These are phyloP conservation scores for Trichoderma pleuroti DNA, from an alignment of 2,329 filamentous ascomycete species.

Conservation along the genomic window DNA sequence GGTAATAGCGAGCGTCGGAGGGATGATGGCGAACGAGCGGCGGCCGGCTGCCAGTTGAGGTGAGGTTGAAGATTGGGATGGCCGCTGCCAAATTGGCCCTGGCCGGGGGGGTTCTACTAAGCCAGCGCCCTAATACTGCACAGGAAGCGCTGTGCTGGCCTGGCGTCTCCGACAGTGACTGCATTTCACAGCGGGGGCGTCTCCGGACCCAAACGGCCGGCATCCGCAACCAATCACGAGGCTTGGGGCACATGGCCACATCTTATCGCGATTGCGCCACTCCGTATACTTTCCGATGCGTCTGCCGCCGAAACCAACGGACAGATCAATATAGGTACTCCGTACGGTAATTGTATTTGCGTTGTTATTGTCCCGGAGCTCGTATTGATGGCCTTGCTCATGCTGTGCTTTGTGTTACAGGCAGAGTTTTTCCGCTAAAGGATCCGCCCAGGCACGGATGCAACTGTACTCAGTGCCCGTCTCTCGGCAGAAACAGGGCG, in stretches of 20 bases:
- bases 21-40: conserved; percentile 12
- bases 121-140: background rate
- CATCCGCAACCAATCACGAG: conserved; percentile 15
- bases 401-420: background rate
- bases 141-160: background rate
- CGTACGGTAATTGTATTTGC: background rate
- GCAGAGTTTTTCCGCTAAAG: too few relatives aligned
- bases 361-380: background rate
- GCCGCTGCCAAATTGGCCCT: background rate
- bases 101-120: background rate
- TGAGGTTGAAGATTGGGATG: conserved; percentile 1
- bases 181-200: conserved; percentile 14
- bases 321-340: background rate
- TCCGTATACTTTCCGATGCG: background rate
- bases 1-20: background rate
- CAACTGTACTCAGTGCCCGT: background rate
- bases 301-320: background rate
- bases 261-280: conserved; percentile 3
- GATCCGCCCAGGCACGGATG: background rate
- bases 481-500: background rate
- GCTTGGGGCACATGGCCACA: background rate
- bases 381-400: background rate
- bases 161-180: background rate
- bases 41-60: background rate
- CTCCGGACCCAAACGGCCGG: conserved; percentile 13